phyloP scores from a whole-genome alignment of 2,329 filamentous ascomycete species.

The Chalaropsis thielavioides region DNA sequence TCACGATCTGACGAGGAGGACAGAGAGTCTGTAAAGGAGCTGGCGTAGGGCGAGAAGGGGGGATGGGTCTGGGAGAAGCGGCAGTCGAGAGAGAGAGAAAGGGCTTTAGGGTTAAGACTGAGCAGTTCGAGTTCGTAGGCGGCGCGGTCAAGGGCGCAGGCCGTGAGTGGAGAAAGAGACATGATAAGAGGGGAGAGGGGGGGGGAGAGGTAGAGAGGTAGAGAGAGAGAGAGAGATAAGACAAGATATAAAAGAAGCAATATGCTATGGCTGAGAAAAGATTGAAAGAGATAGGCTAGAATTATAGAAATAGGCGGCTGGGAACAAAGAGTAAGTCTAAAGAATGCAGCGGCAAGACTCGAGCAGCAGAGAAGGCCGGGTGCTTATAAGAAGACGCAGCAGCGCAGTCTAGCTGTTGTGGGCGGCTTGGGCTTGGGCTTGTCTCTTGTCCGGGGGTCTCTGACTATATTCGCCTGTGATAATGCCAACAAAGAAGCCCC shows the following conservation, averaged over 20 bases:
- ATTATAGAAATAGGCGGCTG: too few relatives aligned
- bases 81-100: slow-evolving; percentile 7
- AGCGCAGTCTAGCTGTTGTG: not conserved
- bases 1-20: slow-evolving; percentile 1
- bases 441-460: too few relatives aligned
- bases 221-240: too few relatives aligned
- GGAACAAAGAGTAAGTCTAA: not conserved
- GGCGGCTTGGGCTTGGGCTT: not conserved
- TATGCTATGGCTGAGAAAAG: not conserved
- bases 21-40: not conserved
- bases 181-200: not conserved
- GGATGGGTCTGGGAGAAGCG: slow-evolving; percentile 9
- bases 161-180: slow-evolving; percentile 1
- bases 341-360: too few relatives aligned
- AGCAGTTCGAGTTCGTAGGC: slow-evolving; percentile 7
- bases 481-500: slow-evolving; percentile 4
- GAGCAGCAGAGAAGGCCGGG: too few relatives aligned
- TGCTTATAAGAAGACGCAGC: not conserved
- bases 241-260: not conserved
- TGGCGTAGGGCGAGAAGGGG: slow-evolving; percentile 5
- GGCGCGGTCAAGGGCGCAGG: slow-evolving; percentile 9
- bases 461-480: not conserved
- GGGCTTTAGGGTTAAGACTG: slow-evolving; percentile 5
- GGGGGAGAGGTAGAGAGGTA: not conserved
- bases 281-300: too few relatives aligned